A percentile compares a stretch with the other conserved stretches of the same genome.
phyloP scores from a whole-genome alignment of 2,329 filamentous ascomycete genomes.

The Colletotrichum sp. region DNA sequence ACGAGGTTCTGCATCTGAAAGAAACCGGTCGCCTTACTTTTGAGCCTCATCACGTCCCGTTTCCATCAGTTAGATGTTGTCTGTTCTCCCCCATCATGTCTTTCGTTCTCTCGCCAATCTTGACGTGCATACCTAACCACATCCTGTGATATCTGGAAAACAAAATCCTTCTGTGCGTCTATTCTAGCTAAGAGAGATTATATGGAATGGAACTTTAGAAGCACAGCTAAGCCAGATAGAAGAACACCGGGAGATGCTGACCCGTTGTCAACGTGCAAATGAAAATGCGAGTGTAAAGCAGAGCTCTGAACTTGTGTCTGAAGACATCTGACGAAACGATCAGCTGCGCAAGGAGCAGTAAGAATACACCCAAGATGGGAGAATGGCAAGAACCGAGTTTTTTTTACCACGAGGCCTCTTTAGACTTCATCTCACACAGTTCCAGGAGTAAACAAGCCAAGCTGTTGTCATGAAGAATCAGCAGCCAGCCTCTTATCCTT shows the following conservation, averaged over 20 bases:
- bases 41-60: not conserved
- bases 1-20: not conserved
- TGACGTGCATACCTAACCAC: not conserved
- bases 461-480: not conserved
- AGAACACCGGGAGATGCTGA: too few relatives aligned
- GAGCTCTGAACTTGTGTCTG: not conserved
- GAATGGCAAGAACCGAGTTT: not conserved
- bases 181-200: not conserved
- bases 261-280: too few relatives aligned
- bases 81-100: not conserved
- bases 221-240: too few relatives aligned
- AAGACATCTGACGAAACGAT: too few relatives aligned
- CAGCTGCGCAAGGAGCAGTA: not conserved
- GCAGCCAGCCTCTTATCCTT: not conserved
- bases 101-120: not conserved
- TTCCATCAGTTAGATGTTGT: not conserved
- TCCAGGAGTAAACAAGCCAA: not conserved
- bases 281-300: not conserved
- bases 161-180: not conserved
- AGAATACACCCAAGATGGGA: not conserved
- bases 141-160: not conserved
- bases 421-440: not conserved
- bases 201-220: not conserved
- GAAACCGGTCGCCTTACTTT: not conserved
- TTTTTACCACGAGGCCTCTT: not conserved